Percentiles rank a stretch among this genome's conserved stretches.
Conservation (phyloP, 169 alveolate species). For the Eimeria praecox region DNA sequence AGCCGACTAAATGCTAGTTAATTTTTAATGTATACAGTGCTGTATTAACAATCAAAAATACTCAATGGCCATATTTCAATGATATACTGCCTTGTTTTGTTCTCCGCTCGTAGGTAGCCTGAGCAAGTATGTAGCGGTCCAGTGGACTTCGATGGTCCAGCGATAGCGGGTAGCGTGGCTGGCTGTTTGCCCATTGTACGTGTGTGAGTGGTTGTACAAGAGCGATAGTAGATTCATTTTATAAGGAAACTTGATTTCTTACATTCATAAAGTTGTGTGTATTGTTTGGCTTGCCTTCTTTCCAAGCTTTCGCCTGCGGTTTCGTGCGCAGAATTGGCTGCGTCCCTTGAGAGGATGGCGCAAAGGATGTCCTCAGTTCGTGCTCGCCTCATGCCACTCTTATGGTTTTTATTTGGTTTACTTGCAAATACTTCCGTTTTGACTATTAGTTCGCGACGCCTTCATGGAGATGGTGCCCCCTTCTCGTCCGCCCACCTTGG, state of each 20-base stretch:
- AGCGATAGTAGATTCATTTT: background rate
- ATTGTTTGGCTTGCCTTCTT: background rate
- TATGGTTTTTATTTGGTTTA: background rate
- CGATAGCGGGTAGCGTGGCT: background rate
- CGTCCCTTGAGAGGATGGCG: background rate
- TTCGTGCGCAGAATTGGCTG: background rate
- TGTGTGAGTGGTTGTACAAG: background rate
- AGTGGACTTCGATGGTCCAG: slow-evolving; percentile 2
- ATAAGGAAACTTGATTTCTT: background rate
- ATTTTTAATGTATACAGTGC: background rate
- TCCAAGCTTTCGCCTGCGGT: background rate
- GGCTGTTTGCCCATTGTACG: background rate
- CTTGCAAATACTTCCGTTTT: background rate
- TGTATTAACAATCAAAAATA: background rate
- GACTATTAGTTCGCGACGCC: background rate
- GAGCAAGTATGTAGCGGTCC: slow-evolving; percentile 5
- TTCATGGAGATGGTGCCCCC: background rate
- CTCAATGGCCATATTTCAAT: background rate
- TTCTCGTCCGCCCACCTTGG: background rate
- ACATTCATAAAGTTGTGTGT: no score
- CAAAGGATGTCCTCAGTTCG: background rate
- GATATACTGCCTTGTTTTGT: no score
- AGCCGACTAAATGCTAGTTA: background rate
- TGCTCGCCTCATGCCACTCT: background rate
- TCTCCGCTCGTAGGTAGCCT: background rate